Evolutionary conservation across 2,329 filamentous ascomycete species (phyloP), one percentile per base, ranked within the genome.

Genomic region (Aspergillus aculeatinus): DNA sequence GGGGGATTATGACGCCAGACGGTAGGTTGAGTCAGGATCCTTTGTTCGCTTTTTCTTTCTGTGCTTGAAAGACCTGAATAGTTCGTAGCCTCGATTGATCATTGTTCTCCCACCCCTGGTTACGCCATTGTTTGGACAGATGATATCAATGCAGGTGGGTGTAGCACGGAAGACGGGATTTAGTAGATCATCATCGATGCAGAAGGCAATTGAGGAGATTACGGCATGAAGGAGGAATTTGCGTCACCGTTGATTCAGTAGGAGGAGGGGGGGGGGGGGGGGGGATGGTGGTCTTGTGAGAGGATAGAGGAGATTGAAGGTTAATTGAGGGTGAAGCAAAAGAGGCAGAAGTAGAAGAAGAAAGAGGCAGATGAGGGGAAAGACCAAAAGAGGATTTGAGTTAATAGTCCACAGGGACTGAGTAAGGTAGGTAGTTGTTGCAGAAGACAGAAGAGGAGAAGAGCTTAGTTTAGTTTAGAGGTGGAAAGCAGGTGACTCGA

Each of bases 101-200:
- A 65, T 67, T 61, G 60, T 65, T 48, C 39, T 62, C 51, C 47
- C 49, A 59, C 29, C 47, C 25, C 60, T 44, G 52, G 60, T 66
- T 67, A 68, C 63, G 66, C 66, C 66, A 68, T 68, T 65, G 63
- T 52, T 25, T 16, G 51, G 48, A 19, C 50, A 35, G 51, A 68
- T 63, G 64, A 57, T 63, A 65, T 60, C 60, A 65, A 65, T 48
- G 9, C 14, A 52, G 21, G 33, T 42, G 21, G 21, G 33, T 42
- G 21, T 47, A 60, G 60, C 31, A 60, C 48, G 59, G 50, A 62
- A 59, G 33, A 35, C 33, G 33, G 33, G 33, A 16, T 35, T 35
- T 16, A 35, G 56, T 59, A 44, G 60, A 16, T 44, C 44, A 16
- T 44, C 44, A 33, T 51, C 42, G 47, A 25, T 35, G 35, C 16